Evolutionary conservation across 495 filamentous ascomycete species (phyloP).

Genomic region (Aspergillus hancockii): DNA sequence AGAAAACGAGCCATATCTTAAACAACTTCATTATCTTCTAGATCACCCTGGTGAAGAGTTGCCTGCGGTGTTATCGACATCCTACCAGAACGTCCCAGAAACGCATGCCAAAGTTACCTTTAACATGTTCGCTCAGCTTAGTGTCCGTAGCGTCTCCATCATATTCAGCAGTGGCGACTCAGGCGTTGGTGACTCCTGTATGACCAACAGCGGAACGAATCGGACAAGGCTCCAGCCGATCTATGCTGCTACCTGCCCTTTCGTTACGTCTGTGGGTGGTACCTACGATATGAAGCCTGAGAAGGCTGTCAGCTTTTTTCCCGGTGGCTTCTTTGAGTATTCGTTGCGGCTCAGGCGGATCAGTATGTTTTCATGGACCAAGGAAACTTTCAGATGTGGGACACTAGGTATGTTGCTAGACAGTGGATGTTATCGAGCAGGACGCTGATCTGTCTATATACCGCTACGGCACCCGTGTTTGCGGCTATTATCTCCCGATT

Average conservation of each 20-base stretch:
- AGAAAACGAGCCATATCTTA: slow-evolving; percentile 80
- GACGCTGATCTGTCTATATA: slow-evolving; percentile 20
- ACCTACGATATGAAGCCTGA: slow-evolving; percentile 57
- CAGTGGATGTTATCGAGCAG: not conserved
- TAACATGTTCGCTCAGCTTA: slow-evolving; percentile 70
- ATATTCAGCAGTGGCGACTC: slow-evolving; percentile 75
- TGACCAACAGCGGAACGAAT: slow-evolving; percentile 65
- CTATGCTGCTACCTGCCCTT: slow-evolving; percentile 81
- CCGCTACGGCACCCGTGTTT: slow-evolving; percentile 55
- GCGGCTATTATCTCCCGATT: slow-evolving; percentile 56
- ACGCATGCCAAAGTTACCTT: slow-evolving; percentile 67
- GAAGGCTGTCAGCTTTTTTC: slow-evolving; percentile 57
- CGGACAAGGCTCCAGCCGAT: slow-evolving; percentile 62
- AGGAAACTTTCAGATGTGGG: slow-evolving; percentile 31
- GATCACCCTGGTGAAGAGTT: slow-evolving; percentile 60
- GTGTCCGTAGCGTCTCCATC: slow-evolving; percentile 70
- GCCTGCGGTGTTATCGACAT: slow-evolving; percentile 72
- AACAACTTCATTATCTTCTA: slow-evolving; percentile 72
- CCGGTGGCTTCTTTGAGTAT: slow-evolving; percentile 72
- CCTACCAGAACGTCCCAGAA: slow-evolving; percentile 61
- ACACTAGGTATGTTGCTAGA: slow-evolving; percentile 41
- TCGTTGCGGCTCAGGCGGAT: slow-evolving; percentile 59
- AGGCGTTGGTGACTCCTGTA: slow-evolving; percentile 60
- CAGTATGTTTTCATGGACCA: slow-evolving; percentile 45
- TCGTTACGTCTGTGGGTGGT: slow-evolving; percentile 75